A percentile compares a stretch with the other conserved stretches of the same genome.
These are phyloP conservation scores for Rhizophora mangle DNA, from an alignment of 345 rosid species.

Conservation along the genomic window DNA sequence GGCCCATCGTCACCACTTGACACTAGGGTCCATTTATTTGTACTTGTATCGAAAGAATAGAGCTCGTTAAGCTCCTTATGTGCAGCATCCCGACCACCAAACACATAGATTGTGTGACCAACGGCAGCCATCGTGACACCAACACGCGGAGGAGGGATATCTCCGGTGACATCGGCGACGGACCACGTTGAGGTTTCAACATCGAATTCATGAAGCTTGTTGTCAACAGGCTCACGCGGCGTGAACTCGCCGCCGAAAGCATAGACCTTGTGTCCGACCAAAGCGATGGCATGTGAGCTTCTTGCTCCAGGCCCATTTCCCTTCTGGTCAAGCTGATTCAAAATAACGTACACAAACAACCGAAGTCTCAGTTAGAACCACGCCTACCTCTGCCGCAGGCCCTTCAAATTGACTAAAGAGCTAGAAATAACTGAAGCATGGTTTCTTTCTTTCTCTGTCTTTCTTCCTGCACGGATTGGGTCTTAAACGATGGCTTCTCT, in stretches of 20 bases:
- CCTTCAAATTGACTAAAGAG: too few species aligned
- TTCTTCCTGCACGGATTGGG: too few species aligned
- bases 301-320: slow-evolving; percentile 84
- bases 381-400: too few species aligned
- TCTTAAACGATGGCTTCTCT: too few species aligned
- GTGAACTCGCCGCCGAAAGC: slow-evolving; percentile 79
- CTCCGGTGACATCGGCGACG: slow-evolving; percentile 50
- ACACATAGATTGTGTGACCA: slow-evolving; percentile 52
- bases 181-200: slow-evolving; percentile 62
- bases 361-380: too few species aligned
- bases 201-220: slow-evolving; percentile 66
- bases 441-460: too few species aligned
- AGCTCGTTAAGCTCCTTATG: slow-evolving; percentile 80
- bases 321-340: slow-evolving; percentile 62
- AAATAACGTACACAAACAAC: not conserved
- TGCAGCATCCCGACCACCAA: slow-evolving; percentile 71
- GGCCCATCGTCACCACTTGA: slow-evolving; percentile 56
- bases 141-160: slow-evolving; percentile 80
- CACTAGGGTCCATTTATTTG: slow-evolving; percentile 62
- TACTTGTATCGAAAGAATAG: slow-evolving; percentile 58
- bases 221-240: slow-evolving; percentile 90
- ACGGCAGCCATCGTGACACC: slow-evolving; percentile 84
- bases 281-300: slow-evolving; percentile 83
- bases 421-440: too few species aligned
- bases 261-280: slow-evolving; percentile 60